Evolutionary conservation across 1,139 yeast genomes (phyloP).

Genomic region (Protomyces inundatus): DNA sequence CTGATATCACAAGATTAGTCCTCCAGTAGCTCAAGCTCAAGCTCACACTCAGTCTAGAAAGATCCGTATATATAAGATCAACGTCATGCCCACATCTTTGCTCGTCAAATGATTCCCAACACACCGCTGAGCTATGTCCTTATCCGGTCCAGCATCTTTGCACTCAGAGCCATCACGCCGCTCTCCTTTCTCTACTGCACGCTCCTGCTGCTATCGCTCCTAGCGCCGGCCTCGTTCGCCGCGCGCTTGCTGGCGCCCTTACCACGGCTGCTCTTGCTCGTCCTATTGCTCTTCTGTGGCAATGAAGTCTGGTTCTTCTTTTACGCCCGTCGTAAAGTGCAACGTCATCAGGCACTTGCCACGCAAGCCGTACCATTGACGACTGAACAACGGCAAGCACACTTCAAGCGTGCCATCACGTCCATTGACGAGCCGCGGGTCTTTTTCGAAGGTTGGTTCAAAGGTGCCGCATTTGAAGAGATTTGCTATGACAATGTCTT

Average conservation of each 20-base stretch:
- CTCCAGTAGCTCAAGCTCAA: background rate
- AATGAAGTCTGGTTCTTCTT: constrained; percentile 25
- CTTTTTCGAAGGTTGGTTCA: constrained; percentile 24
- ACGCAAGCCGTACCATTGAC: background rate
- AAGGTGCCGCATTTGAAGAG: constrained; percentile 18
- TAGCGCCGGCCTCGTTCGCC: background rate
- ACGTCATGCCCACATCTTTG: background rate
- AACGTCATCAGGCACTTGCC: constrained; percentile 6
- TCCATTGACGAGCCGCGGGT: constrained; percentile 15
- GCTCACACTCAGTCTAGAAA: background rate
- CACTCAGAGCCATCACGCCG: constrained; percentile 21
- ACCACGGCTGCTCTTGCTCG: background rate
- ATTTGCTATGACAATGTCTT: constrained; percentile 20
- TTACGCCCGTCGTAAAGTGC: constrained; percentile 1
- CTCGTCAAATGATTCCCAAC: constrained; percentile 18
- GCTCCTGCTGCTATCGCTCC: constrained; percentile 4
- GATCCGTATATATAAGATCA: background rate
- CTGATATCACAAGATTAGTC: too few species aligned
- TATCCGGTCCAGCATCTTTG: constrained; percentile 15
- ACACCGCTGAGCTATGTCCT: constrained; percentile 16
- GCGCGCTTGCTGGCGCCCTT: background rate
- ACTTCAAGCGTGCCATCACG: constrained; percentile 13
- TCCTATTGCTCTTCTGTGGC: background rate
- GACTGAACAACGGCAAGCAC: background rate
- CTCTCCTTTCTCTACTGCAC: constrained; percentile 19